phyloP scores from a whole-genome alignment of 2,329 filamentous ascomycete species.

The Colletotrichum truncatum region DNA sequence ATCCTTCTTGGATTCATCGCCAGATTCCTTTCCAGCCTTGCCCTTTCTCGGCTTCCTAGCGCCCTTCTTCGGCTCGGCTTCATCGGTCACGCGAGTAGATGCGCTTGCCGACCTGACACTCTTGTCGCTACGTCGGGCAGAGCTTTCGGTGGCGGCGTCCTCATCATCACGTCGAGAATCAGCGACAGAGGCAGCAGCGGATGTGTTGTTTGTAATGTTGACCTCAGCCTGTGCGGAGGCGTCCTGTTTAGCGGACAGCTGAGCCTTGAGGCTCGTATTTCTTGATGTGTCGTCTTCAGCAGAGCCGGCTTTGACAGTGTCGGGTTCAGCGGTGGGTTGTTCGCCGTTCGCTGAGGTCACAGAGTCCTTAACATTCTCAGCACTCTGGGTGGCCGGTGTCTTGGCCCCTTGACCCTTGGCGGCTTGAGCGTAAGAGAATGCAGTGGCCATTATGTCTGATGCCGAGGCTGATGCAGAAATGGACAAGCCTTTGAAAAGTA shows the following conservation, averaged over 20 bases:
- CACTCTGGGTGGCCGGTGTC: constrained; percentile 37
- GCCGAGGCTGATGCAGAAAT: constrained; percentile 19
- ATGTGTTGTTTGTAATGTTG: constrained; percentile 36
- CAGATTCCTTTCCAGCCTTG: constrained; percentile 65
- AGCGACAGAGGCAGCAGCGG: constrained; percentile 46
- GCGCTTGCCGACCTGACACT: constrained; percentile 69
- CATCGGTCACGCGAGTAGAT: constrained; percentile 73
- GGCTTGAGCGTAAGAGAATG: constrained; percentile 95
- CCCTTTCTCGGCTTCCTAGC: constrained; percentile 59
- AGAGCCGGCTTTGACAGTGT: constrained; percentile 10
- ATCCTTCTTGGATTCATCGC: constrained; percentile 57
- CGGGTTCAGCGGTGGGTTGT: constrained; percentile 17
- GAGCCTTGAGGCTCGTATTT: constrained; percentile 22
- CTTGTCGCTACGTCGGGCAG: constrained; percentile 53
- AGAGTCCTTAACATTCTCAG: constrained; percentile 38
- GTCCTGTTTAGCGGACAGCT: constrained; percentile 36
- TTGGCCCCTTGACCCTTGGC: constrained; percentile 76
- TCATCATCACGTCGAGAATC: constrained; percentile 51
- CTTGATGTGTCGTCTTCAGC: constrained; percentile 20
- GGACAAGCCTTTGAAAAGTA: constrained; percentile 25
- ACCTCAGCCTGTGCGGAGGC: constrained; percentile 7
- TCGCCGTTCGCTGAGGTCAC: constrained; percentile 33
- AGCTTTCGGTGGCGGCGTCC: constrained; percentile 46
- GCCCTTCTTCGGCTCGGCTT: constrained; percentile 70
- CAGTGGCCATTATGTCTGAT: constrained; percentile 56